Evolutionary conservation across 2,329 filamentous ascomycete species (phyloP), one percentile per base, ranked within the genome.

Genomic region (Pochonia chlamydosporia): DNA sequence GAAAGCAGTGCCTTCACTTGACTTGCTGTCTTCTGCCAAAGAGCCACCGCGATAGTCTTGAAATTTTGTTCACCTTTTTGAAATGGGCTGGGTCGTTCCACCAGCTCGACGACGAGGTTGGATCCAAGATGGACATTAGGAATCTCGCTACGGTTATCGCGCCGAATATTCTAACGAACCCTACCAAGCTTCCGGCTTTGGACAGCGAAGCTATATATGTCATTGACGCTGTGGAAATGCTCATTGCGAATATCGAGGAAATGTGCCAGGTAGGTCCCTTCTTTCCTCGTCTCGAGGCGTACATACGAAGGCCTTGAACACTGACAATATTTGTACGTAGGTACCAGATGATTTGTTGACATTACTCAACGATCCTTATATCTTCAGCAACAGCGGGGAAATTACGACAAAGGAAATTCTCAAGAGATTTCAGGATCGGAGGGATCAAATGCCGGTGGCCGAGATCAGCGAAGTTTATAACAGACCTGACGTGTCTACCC

Each of bases 61-160:
- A 99, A 68, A 90, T 99, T 36, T 70, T 99, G 2, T 97, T 96
- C 69, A 87, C 84, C 43, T 99, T 99, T 75, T 76, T 99, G 40
- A 96, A 96, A 61, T 99, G 93, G 92, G 89, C 91, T 5, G 90
- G 91, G 4, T 96, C 91, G 2, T 99, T 99, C 73, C 92, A 95
- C 52, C 91, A 96, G 61, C 84, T 99, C 13, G 93, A 99, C 58
- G 93, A 99, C 60, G 93, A 99, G 63, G 87, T 87, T 20, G 93
- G 93, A 23, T 96, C 92, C 57, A 96, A 97, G 75, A 99, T 99
- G 93, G 93, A 99, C 64, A 87, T 95, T 45, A 90, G 95, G 72
- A 99, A 99, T 61, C 78, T 99, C 53, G 89, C 93, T 3, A 97
- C 95, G 3, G 93, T 99, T 53, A 96, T 99, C 66, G 91, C 92